Evolutionary conservation across 495 filamentous ascomycete genomes (phyloP), one percentile per base, ranked within the genome.

Genomic region (Penicillium soppii): DNA sequence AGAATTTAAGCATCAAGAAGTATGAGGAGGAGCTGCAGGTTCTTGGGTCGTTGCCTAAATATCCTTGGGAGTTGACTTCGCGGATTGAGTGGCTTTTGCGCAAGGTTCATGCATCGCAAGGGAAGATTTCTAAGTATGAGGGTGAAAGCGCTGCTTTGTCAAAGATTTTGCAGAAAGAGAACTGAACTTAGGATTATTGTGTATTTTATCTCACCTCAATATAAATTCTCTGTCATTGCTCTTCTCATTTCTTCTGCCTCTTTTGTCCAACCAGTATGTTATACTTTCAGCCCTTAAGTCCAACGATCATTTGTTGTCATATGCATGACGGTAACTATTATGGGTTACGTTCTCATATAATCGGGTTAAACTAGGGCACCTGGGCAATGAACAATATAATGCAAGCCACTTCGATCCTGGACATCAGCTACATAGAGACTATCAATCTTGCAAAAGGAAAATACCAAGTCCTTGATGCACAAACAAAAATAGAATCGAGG

Each of bases 41-140:
- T 39, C 68, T 97, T 7, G 76, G 71, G 7, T 82, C 70, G 0
- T 56, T 91, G 50, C 82, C 82, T 2, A 83, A 76, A 25, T 76
- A 85, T 57, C 88, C 89, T 4, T 62, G 67, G 47, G 82, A 91
- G 69, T 63, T 87, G 13, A 68, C 63, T 0, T 71, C 72, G 4
- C 71, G 94, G 53, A 73, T 89, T 2, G 64, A 77, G 47, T 98
- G 86, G 72, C 69, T 98, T 48, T 57, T 94, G 38, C 66, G 57
- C 15, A 97, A 92, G 74, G 47, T 96, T 30, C 72, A 80, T 52
- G 69, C 52, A 26, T 81, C 88, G 47, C 94, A 98, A 73, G 67
- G 60, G 43, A 94, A 90, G 75, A 80, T 98, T 33, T 77, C 83
- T 49, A 73, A 61, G 48, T 92, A 81, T 68, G 92, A 97, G 73